These are phyloP conservation scores for Melaleuca alternifolia DNA, from an alignment of 345 rosid species.

Conservation along the genomic window DNA sequence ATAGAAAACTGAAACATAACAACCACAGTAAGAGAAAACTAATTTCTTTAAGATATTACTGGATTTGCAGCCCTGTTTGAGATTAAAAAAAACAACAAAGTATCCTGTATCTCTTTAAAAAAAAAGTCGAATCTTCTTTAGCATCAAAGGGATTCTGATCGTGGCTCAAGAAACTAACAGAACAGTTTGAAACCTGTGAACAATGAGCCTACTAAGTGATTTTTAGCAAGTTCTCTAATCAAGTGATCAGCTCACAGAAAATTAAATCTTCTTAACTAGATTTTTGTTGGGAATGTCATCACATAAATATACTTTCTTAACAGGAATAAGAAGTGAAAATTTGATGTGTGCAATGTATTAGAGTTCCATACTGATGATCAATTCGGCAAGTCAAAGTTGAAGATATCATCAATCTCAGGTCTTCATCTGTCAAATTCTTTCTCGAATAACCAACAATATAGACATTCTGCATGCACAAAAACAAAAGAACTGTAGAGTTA, in stretches of 20 bases:
- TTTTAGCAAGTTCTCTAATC: background rate
- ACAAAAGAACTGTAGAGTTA: background rate
- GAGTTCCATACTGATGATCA: conserved; percentile 53
- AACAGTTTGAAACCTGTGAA: background rate
- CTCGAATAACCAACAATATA: conserved; percentile 70
- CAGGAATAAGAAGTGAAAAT: background rate
- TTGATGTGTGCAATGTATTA: background rate
- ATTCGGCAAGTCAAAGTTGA: conserved; percentile 64
- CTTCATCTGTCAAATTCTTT: conserved; percentile 57
- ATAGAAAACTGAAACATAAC: background rate
- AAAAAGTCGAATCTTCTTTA: background rate
- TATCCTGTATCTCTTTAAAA: background rate
- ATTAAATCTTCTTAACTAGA: background rate
- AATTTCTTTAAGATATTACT: background rate
- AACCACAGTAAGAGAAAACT: background rate
- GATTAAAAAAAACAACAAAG: background rate
- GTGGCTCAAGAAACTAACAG: background rate
- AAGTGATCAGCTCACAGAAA: background rate
- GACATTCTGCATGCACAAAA: conserved; percentile 35
- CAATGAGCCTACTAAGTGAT: background rate
- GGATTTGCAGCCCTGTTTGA: background rate
- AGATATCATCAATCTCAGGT: conserved; percentile 57
- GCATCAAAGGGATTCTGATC: background rate
- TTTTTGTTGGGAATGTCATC: background rate
- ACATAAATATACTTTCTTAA: background rate